Evolutionary conservation across 106 monocot genomes (phyloP), one percentile per base, ranked within the genome.

Genomic region (Posidonia australis): DNA sequence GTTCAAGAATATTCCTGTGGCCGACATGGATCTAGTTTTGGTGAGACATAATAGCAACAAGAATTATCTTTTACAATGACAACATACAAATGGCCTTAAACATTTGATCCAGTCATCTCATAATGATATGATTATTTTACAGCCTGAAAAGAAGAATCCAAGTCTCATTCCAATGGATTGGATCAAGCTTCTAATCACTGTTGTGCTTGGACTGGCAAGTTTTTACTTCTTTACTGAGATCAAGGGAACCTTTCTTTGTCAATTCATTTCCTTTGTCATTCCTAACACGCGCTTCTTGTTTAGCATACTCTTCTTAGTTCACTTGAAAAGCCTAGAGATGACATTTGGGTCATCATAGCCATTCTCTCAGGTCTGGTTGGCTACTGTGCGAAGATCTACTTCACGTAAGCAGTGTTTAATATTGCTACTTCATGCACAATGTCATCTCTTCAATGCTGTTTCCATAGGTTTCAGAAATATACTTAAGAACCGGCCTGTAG

Each of bases 61-160:
- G 7, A 36, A 36, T n/a, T 36, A 36, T 36, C 2, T 36, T 36
- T 36, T 7, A 4, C 5, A 36, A 4, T 36, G 36, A 36, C 7
- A n/a, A n/a, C 7, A 36, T 36, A 7, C 36, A 36, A 2, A 7
- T 36, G 7, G 7, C 2, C 2, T 36, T 36, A 36, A 7, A 7
- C 7, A 7, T n/a, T n/a, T n/a, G n/a, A n/a, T n/a, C n/a, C n/a
- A n/a, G n/a, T n/a, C n/a, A n/a, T n/a, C n/a, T n/a, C n/a, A n/a
- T 36, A 7, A 7, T 36, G 36, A 4, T 36, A 7, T n/a, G n/a
- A 7, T 36, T 36, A 36, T 65, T 58, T 78, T 68, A 63, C 74
- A 94, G 93, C 93, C 93, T 60, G 93, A 94, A 70, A 94, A 86
- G 79, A 89, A 78, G 31, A 94, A 84, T 49, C 93, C 93, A 56